phyloP scores from a whole-genome alignment of 495 filamentous ascomycete species.

The Hypoxylon trugodes region DNA sequence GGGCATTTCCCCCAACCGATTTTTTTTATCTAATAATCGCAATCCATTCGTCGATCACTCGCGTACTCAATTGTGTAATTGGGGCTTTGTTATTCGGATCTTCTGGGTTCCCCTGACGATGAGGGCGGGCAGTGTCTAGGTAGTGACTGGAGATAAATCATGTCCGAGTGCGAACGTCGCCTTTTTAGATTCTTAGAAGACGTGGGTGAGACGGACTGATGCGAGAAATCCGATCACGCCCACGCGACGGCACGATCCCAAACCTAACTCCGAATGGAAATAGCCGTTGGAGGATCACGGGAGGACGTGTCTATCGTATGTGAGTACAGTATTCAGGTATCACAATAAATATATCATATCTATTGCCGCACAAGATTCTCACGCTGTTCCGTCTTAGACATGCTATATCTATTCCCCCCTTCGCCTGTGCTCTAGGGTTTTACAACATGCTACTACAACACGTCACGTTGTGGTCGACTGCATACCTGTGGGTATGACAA shows the following conservation, averaged over 20 bases:
- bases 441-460: too few species aligned
- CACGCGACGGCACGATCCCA: slow-evolving; percentile 1
- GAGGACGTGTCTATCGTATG: not conserved
- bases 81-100: not conserved
- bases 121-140: slow-evolving; percentile 12
- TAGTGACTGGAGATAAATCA: slow-evolving; percentile 4
- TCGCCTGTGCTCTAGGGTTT: too few species aligned
- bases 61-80: slow-evolving; percentile 6
- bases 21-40: slow-evolving; percentile 8
- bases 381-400: too few species aligned
- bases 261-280: slow-evolving; percentile 1
- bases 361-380: too few species aligned
- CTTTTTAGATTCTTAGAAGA: not conserved
- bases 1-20: slow-evolving; percentile 16
- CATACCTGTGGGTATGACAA: too few species aligned
- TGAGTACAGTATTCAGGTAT: too few species aligned
- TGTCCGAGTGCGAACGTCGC: slow-evolving; percentile 5
- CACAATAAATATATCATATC: too few species aligned
- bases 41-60: slow-evolving; percentile 17
- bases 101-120: not conserved
- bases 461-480: too few species aligned
- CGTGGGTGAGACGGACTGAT: slow-evolving; percentile 10
- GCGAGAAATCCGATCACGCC: slow-evolving; percentile 15
- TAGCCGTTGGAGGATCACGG: slow-evolving; percentile 10
- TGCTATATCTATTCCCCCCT: too few species aligned